Conservation (phyloP, 345 rosid species). For the Cochlearia excelsa region DNA sequence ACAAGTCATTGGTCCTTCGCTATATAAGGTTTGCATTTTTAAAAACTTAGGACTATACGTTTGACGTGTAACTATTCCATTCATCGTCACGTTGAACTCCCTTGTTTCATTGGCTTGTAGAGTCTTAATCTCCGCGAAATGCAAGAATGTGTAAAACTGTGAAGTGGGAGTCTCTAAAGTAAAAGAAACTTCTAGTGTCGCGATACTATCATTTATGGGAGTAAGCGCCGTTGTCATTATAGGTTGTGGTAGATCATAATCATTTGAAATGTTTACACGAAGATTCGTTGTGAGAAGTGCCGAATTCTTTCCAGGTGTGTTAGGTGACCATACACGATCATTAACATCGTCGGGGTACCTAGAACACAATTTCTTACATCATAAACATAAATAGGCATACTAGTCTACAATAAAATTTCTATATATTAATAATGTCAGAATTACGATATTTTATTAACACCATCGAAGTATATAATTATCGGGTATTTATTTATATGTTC, state of each 20-base stretch:
- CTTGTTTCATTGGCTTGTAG: slow-evolving; percentile 15
- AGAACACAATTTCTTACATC: slow-evolving; percentile 4
- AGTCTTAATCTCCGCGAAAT: slow-evolving; percentile 28
- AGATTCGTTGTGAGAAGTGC: background rate
- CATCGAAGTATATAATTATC: too few species aligned
- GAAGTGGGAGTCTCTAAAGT: slow-evolving; percentile 1
- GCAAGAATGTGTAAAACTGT: slow-evolving; percentile 34
- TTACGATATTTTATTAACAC: too few species aligned
- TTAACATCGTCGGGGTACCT: slow-evolving; percentile 29
- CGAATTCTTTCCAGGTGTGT: background rate
- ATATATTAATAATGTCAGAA: too few species aligned
- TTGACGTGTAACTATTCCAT: slow-evolving; percentile 10
- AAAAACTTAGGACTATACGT: slow-evolving; percentile 17
- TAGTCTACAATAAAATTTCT: too few species aligned
- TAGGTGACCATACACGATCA: slow-evolving; percentile 21
- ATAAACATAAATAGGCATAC: background rate
- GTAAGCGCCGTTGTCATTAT: slow-evolving; percentile 34
- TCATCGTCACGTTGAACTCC: slow-evolving; percentile 1
- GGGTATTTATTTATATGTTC: background rate
- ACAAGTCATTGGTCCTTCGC: too few species aligned
- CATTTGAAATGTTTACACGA: slow-evolving; percentile 5
- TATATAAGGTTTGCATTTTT: too few species aligned
- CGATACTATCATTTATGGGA: slow-evolving; percentile 14
- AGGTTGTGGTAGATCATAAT: slow-evolving; percentile 18
- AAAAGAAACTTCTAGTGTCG: slow-evolving; percentile 19